A percentile compares a stretch with the other conserved stretches of the same genome.
These are phyloP conservation scores for Cicer cuneatum DNA, from an alignment of 306 rosid species.

Conservation along the genomic window DNA sequence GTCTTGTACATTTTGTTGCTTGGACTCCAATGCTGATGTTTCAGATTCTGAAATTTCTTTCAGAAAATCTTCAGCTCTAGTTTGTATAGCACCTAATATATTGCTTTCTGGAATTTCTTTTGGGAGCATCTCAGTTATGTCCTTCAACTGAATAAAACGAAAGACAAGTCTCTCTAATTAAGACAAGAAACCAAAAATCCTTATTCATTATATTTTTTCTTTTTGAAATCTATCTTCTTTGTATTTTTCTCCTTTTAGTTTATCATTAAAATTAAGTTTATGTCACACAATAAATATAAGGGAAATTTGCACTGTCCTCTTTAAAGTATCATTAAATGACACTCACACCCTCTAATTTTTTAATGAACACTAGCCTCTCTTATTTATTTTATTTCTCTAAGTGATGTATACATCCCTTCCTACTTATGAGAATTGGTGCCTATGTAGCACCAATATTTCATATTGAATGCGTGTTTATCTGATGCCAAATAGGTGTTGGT, in stretches of 20 bases:
- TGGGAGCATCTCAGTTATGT: slow-evolving; percentile 58
- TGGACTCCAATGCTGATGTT: slow-evolving; percentile 45
- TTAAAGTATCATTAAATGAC: background rate
- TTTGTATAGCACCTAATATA: slow-evolving; percentile 49
- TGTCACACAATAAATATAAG: background rate
- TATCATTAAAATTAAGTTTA: background rate
- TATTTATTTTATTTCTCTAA: background rate
- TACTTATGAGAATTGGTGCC: background rate
- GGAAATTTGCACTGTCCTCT: background rate
- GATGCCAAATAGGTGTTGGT: too few relatives aligned
- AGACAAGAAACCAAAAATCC: slow-evolving; percentile 1
- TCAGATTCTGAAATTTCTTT: slow-evolving; percentile 45
- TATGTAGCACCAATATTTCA: background rate
- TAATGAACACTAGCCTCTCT: background rate
- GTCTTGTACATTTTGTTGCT: slow-evolving; percentile 40
- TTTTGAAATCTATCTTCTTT: background rate
- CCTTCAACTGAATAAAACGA: slow-evolving; percentile 61
- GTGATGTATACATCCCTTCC: background rate
- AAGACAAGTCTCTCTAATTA: slow-evolving; percentile 33
- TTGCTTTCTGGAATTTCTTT: slow-evolving; percentile 54
- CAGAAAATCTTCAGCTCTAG: slow-evolving; percentile 61
- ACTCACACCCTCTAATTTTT: background rate
- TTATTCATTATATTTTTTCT: background rate
- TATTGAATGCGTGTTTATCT: too few relatives aligned
- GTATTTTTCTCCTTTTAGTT: background rate